Conservation (phyloP, 1,139 yeast genomes). For the Debaryomycetaceae sp. region DNA sequence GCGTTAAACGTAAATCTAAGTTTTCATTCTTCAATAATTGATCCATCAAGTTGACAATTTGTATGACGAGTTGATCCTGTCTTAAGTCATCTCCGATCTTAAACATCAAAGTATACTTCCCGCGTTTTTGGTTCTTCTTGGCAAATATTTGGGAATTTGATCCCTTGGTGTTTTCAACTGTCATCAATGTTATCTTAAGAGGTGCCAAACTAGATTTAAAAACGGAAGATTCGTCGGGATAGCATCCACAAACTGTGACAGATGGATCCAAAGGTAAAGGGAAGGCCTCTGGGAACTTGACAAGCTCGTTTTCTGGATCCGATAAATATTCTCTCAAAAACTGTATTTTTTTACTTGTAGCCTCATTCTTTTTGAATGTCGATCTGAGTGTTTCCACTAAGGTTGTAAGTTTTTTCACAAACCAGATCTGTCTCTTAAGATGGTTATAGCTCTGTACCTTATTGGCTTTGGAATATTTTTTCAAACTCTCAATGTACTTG, state of each 20-base stretch:
- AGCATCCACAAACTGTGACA: constrained; percentile 65
- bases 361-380: constrained; percentile 42
- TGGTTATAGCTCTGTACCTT: constrained; percentile 36
- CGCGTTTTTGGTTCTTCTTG: constrained; percentile 34
- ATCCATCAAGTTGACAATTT: constrained; percentile 89
- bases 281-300: constrained; percentile 49
- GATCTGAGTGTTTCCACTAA: constrained; percentile 40
- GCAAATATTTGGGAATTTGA: constrained; percentile 32
- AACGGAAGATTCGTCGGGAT: constrained; percentile 78
- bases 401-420: constrained; percentile 40
- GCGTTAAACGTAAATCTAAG: constrained; percentile 80
- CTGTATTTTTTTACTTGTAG: constrained; percentile 42
- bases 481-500: constrained; percentile 37
- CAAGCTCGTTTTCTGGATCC: constrained; percentile 38
- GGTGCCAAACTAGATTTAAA: constrained; percentile 92
- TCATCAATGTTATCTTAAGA: constrained; percentile 72
- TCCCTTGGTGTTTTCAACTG: constrained; percentile 28
- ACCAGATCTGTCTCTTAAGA: constrained; percentile 44
- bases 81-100: constrained; percentile 94
- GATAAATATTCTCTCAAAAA: constrained; percentile 41
- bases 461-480: constrained; percentile 25
- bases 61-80: constrained; percentile 94
- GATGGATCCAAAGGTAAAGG: constrained; percentile 74
- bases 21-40: constrained; percentile 84
- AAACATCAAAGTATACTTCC: constrained; percentile 80